These are phyloP conservation scores for Ophiostoma novo-ulmi DNA, from an alignment of 2,329 filamentous ascomycete genomes.

Conservation along the genomic window DNA sequence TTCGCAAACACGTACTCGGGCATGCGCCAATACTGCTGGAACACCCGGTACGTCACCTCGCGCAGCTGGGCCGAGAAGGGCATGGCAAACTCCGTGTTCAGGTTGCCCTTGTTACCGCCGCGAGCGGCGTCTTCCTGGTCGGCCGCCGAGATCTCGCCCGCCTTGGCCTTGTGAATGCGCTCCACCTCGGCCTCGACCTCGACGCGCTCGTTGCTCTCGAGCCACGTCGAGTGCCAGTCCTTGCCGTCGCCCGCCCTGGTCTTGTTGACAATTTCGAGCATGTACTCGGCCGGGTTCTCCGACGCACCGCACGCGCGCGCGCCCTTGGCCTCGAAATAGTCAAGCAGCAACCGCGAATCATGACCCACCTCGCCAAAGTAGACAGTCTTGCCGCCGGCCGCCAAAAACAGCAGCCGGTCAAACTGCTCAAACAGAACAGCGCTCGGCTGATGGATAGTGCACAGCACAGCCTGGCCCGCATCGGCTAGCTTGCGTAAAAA, in stretches of 20 bases:
- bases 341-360: slow-evolving; percentile 43
- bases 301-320: slow-evolving; percentile 54
- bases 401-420: slow-evolving; percentile 66
- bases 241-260: slow-evolving; percentile 52
- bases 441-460: slow-evolving; percentile 95
- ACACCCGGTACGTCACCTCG: slow-evolving; percentile 67
- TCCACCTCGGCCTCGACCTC: slow-evolving; percentile 54
- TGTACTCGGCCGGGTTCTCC: slow-evolving; percentile 80
- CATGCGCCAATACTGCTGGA: slow-evolving; percentile 88
- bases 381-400: slow-evolving; percentile 70
- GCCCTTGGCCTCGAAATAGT: slow-evolving; percentile 72
- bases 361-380: slow-evolving; percentile 74
- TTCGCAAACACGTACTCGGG: slow-evolving; percentile 88
- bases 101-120: not conserved
- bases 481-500: slow-evolving; percentile 55
- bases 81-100: slow-evolving; percentile 64
- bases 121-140: slow-evolving; percentile 36
- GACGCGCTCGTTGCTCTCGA: slow-evolving; percentile 51
- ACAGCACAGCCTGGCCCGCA: slow-evolving; percentile 82
- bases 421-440: slow-evolving; percentile 92
- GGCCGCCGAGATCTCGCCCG: slow-evolving; percentile 27
- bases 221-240: slow-evolving; percentile 62
- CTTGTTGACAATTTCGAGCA: slow-evolving; percentile 66
- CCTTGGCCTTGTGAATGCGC: slow-evolving; percentile 46
- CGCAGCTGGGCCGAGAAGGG: slow-evolving; percentile 63